Evolutionary conservation across 768 basidiomycete genomes (phyloP).

Genomic region (Cyclocybe aegerita): DNA sequence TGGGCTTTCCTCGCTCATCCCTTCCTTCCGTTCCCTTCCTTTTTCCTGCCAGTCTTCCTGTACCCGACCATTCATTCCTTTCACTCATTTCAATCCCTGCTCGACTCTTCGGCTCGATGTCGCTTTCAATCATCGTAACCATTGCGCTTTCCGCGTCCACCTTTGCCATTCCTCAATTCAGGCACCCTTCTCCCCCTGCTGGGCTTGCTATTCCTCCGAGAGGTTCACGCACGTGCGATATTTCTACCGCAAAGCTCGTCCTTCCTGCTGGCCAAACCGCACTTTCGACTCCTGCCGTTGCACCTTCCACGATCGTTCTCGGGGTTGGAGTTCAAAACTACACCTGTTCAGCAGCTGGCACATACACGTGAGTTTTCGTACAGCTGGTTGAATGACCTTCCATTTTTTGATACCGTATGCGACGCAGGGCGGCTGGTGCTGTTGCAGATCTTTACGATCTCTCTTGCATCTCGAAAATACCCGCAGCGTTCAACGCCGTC

Average conservation of each 20-base stretch:
- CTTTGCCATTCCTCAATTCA: conserved; percentile 16
- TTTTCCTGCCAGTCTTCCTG: conserved; percentile 1
- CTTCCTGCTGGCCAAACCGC: conserved; percentile 29
- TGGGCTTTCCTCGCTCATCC: not conserved
- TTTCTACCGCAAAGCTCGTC: conserved; percentile 23
- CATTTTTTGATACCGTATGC: conserved; percentile 1
- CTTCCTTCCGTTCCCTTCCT: not conserved
- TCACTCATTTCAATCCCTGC: not conserved
- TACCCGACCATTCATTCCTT: conserved; percentile 3
- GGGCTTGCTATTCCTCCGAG: conserved; percentile 7
- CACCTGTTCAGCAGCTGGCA: conserved; percentile 42
- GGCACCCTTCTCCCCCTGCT: conserved; percentile 6
- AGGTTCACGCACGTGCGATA: conserved; percentile 19
- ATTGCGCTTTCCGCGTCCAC: conserved; percentile 14
- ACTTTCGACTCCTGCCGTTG: conserved; percentile 32
- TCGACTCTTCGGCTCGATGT: conserved; percentile 11
- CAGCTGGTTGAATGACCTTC: not conserved
- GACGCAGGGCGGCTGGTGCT: conserved; percentile 42
- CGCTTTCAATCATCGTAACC: conserved; percentile 13
- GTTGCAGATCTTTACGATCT: conserved; percentile 55
- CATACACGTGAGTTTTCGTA: conserved; percentile 37
- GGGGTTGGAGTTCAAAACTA: conserved; percentile 58
- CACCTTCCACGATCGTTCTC: conserved; percentile 40
- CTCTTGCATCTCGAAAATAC: conserved; percentile 40
- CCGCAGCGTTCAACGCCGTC: conserved; percentile 23